These are phyloP conservation scores for Rhododendron williamsianum DNA, from an alignment of 148 eudicot species.

Conservation along the genomic window DNA sequence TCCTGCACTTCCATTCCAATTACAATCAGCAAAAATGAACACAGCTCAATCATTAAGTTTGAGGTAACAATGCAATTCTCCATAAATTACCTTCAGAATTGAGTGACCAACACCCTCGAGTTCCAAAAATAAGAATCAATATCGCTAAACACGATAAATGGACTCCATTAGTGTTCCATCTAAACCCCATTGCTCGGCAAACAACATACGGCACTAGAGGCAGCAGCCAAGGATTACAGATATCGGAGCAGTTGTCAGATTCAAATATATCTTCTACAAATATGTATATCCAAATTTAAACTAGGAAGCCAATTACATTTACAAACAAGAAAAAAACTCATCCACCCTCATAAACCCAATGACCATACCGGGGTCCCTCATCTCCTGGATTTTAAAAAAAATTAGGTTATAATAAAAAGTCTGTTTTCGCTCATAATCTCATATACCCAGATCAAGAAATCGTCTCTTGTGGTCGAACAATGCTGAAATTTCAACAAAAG, in stretches of 20 bases:
- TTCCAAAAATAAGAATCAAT: conserved; percentile 43
- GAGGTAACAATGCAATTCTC: neutral
- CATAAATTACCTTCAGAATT: conserved; percentile 64
- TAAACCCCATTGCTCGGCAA: conserved; percentile 62
- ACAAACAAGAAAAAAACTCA: conserved; percentile 16
- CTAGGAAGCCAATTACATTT: conserved; percentile 23
- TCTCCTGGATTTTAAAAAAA: conserved; percentile 10
- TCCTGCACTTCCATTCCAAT: conserved; percentile 45
- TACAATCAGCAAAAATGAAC: neutral
- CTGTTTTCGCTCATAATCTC: conserved; percentile 13
- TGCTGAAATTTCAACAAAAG: conserved; percentile 21
- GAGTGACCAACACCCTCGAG: conserved; percentile 54
- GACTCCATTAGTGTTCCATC: conserved; percentile 50
- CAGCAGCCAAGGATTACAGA: conserved; percentile 42
- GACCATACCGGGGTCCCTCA: conserved; percentile 39
- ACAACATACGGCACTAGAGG: conserved; percentile 31
- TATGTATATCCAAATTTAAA: conserved; percentile 1
- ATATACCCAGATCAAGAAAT: conserved; percentile 20
- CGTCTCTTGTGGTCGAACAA: conserved; percentile 26
- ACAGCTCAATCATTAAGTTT: neutral
- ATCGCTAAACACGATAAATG: conserved; percentile 39
- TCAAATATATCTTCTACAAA: neutral
- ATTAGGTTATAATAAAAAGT: conserved; percentile 15
- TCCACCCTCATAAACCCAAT: conserved; percentile 26
- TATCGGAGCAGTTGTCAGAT: conserved; percentile 15